phyloP scores from a whole-genome alignment of 202 grass and related monocot genomes.

The Alloteropsis angusta region DNA sequence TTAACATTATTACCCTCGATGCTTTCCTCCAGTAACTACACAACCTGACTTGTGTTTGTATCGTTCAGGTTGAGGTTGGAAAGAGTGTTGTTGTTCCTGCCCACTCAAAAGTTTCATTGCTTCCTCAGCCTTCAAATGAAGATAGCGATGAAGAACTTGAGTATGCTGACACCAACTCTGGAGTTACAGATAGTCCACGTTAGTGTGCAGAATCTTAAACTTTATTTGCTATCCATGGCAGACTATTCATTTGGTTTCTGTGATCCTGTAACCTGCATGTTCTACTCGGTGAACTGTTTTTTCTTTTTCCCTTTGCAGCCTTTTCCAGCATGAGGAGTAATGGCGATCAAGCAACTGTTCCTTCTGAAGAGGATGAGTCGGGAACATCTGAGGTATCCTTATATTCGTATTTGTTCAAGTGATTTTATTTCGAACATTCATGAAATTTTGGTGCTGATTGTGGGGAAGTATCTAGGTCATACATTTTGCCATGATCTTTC shows the following conservation, averaged over 20 bases:
- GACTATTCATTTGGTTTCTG: background rate
- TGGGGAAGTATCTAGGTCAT: background rate
- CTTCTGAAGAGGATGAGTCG: conserved; percentile 42
- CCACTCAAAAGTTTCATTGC: conserved; percentile 84
- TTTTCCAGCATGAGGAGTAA: conserved; percentile 69
- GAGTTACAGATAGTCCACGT: conserved; percentile 77
- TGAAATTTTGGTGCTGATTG: conserved; percentile 13
- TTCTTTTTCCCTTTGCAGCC: conserved; percentile 40
- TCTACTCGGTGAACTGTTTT: conserved; percentile 18
- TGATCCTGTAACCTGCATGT: conserved; percentile 10
- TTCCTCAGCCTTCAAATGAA: conserved; percentile 77
- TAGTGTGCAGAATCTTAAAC: conserved; percentile 17
- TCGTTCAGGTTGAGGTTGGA: conserved; percentile 84
- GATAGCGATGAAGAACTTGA: conserved; percentile 98
- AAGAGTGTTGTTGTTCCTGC: conserved; percentile 62
- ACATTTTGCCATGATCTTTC: conserved; percentile 3
- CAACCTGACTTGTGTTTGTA: background rate
- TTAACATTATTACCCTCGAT: background rate
- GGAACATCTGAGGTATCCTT: conserved; percentile 39
- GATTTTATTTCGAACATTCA: conserved; percentile 1
- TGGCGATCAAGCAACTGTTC: conserved; percentile 23
- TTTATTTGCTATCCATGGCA: background rate
- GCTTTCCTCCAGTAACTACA: background rate
- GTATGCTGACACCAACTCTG: conserved; percentile 78
- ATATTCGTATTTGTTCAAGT: background rate